These are phyloP conservation scores for Heritiera fomes DNA, from an alignment of 345 rosid species.

Conservation along the genomic window DNA sequence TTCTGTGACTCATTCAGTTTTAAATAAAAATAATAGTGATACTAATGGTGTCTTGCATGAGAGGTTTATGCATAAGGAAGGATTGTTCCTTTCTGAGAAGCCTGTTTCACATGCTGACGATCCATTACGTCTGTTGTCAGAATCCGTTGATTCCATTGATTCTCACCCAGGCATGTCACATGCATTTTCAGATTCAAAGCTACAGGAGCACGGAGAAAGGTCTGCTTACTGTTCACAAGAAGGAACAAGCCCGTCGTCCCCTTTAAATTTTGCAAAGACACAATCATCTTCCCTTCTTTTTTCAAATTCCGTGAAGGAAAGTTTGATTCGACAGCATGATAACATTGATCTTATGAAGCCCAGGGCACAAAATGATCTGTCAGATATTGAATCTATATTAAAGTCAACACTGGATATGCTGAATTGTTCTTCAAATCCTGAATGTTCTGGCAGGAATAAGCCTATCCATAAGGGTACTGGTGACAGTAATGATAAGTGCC, in stretches of 20 bases:
- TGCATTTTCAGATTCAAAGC: constrained; percentile 63
- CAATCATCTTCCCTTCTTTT: constrained; percentile 29
- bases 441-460: constrained; percentile 19
- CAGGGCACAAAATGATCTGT: constrained; percentile 32
- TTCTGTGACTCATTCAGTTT: constrained; percentile 20
- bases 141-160: constrained; percentile 42
- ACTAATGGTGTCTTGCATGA: constrained; percentile 32
- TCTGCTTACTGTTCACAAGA: constrained; percentile 53
- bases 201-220: constrained; percentile 46
- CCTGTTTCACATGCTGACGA: constrained; percentile 33
- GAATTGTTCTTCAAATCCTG: constrained; percentile 27
- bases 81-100: constrained; percentile 41
- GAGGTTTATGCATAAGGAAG: constrained; percentile 36
- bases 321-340: constrained; percentile 32
- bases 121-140: constrained; percentile 35
- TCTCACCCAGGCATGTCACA: constrained; percentile 46
- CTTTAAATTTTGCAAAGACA: constrained; percentile 42
- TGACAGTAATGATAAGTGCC: constrained; percentile 23
- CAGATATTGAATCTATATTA: constrained; percentile 29
- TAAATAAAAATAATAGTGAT: constrained; percentile 23
- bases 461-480: constrained; percentile 27
- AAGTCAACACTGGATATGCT: constrained; percentile 24
- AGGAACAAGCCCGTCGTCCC: constrained; percentile 48
- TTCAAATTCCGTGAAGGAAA: constrained; percentile 31
- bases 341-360: constrained; percentile 34